phyloP scores from a whole-genome alignment of 2,329 filamentous ascomycete genomes.

The Microdochium trichocladiopsis region DNA sequence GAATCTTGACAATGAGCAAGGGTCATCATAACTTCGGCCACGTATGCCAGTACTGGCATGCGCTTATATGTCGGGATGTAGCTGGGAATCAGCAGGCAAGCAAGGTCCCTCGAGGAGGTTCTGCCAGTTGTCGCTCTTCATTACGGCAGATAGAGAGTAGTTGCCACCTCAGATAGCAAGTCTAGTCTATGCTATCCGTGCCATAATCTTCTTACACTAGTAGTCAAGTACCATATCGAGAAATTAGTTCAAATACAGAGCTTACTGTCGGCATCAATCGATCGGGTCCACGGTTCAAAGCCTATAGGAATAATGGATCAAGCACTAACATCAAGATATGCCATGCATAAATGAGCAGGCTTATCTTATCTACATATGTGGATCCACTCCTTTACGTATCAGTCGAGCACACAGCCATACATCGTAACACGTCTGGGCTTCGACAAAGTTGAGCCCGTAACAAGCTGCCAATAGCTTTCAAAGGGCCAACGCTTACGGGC shows the following conservation, averaged over 20 bases:
- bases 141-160: background rate
- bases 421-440: background rate
- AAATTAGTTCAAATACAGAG: background rate
- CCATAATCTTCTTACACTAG: background rate
- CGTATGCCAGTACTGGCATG: background rate
- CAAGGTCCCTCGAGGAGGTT: background rate
- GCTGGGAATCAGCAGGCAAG: background rate
- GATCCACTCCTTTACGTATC: background rate
- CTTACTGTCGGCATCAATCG: background rate
- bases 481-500: background rate
- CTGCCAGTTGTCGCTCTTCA: background rate
- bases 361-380: background rate
- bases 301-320: background rate
- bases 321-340: background rate
- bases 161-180: background rate
- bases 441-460: background rate
- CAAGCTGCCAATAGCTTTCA: background rate
- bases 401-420: background rate
- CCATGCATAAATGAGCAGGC: background rate
- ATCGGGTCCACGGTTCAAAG: background rate
- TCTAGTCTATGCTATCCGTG: background rate
- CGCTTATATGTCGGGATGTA: background rate
- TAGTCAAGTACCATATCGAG: background rate
- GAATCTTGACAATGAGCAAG: background rate
- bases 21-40: background rate